A percentile compares a stretch with the other conserved stretches of the same genome.
Evolutionary conservation across 208 protist genomes (phyloP).

Genomic region (Crithidia thermophila): DNA sequence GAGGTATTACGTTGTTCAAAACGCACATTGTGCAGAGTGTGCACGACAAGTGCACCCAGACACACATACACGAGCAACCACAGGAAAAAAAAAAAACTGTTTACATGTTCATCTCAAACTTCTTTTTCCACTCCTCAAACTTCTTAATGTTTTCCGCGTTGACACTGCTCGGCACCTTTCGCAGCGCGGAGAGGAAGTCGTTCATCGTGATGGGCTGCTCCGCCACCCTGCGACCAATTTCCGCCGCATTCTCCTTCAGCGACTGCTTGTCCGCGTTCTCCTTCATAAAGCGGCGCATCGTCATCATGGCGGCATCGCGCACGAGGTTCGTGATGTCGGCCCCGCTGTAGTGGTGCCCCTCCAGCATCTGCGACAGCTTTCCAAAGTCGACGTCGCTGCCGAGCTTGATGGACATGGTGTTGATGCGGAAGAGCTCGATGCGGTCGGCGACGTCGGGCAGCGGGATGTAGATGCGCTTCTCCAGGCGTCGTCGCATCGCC

Average conservation of each 20-base stretch:
- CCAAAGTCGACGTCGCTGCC: slow-evolving; percentile 81
- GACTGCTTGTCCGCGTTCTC: slow-evolving; percentile 73
- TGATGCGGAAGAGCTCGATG: slow-evolving; percentile 85
- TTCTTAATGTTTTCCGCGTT: slow-evolving; percentile 83
- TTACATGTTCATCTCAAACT: slow-evolving; percentile 83
- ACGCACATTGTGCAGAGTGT: neutral
- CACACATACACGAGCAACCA: neutral
- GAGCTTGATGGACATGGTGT: slow-evolving; percentile 73
- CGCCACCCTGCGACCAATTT: slow-evolving; percentile 79
- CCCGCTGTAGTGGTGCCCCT: slow-evolving; percentile 88
- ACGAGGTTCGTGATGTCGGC: slow-evolving; percentile 93
- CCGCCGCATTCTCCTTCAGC: slow-evolving; percentile 73
- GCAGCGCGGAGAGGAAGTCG: slow-evolving; percentile 81
- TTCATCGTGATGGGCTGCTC: slow-evolving; percentile 85
- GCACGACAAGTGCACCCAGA: neutral
- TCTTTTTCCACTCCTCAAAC: slow-evolving; percentile 90
- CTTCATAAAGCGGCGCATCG: slow-evolving; percentile 89
- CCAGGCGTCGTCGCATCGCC: slow-evolving; percentile 89
- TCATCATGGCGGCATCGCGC: slow-evolving; percentile 94
- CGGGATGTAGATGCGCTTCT: slow-evolving; percentile 94
- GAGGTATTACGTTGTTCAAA: neutral
- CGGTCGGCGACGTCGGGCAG: slow-evolving; percentile 80
- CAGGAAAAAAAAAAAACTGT: neutral
- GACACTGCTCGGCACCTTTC: slow-evolving; percentile 88
- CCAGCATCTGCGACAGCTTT: slow-evolving; percentile 71